A percentile compares a stretch with the other conserved stretches of the same genome.
Conservation (phyloP, 768 basidiomycete genomes). For the Mycena metata region DNA sequence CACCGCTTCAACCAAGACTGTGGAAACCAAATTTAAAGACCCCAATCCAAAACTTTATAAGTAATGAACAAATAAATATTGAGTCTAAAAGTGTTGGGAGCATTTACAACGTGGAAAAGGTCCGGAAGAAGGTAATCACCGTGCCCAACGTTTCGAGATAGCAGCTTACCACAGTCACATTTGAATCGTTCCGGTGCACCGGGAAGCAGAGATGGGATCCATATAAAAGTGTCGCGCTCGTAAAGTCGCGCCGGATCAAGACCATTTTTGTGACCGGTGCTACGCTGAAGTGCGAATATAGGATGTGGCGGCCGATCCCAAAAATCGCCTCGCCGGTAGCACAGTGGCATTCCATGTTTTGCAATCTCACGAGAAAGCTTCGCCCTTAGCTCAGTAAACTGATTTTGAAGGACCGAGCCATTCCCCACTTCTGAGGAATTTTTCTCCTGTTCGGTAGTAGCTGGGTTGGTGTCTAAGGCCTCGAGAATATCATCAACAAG, state of each 20-base stretch:
- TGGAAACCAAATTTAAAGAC: too few species aligned
- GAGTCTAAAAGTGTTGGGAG: too few species aligned
- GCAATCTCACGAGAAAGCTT: background rate
- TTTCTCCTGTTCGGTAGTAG: too few species aligned
- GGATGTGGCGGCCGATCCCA: constrained; percentile 7
- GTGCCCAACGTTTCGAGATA: constrained; percentile 28
- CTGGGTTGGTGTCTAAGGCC: background rate
- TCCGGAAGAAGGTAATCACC: too few species aligned
- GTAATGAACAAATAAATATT: too few species aligned
- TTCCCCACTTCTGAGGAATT: too few species aligned
- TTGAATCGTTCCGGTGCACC: constrained; percentile 30
- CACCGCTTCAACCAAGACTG: too few species aligned
- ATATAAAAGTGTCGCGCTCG: constrained; percentile 2
- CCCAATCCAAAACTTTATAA: too few species aligned
- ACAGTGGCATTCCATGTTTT: background rate
- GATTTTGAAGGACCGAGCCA: too few species aligned
- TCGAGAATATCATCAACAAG: background rate
- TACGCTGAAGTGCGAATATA: constrained; percentile 1
- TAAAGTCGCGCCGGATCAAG: background rate
- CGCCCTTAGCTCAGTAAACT: background rate
- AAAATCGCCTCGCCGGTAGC: constrained; percentile 10
- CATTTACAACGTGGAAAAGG: too few species aligned
- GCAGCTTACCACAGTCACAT: constrained; percentile 26
- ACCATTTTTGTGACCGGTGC: background rate
- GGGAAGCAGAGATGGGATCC: constrained; percentile 16